These are phyloP conservation scores for Globisporangium apiculatum DNA, from an alignment of 352 stramenopile species.

Conservation along the genomic window DNA sequence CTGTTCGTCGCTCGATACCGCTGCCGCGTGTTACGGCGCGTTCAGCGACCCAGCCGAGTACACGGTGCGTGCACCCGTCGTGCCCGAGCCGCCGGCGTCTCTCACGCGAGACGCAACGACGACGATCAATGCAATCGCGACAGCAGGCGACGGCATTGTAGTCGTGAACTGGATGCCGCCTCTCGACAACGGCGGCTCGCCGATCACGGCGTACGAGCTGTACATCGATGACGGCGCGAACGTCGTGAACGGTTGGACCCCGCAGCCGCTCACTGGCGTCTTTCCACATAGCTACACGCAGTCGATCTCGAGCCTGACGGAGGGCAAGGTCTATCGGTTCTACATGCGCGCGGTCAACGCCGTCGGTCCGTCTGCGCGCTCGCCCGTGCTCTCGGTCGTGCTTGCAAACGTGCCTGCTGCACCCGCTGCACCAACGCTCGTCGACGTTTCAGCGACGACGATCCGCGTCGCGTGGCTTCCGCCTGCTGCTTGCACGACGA, in stretches of 20 bases:
- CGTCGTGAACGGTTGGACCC: conserved; percentile 25
- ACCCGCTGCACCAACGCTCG: conserved; percentile 36
- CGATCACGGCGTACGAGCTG: conserved; percentile 89
- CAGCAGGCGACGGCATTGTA: conserved; percentile 43
- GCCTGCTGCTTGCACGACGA: conserved; percentile 57
- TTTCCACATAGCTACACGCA: conserved; percentile 54
- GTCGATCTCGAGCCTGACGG: conserved; percentile 33
- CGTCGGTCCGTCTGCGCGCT: conserved; percentile 72
- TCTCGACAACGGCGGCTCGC: conserved; percentile 89
- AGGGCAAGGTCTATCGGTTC: conserved; percentile 91
- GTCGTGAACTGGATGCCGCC: conserved; percentile 83
- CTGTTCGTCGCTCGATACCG: conserved; percentile 68
- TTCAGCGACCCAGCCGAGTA: conserved; percentile 90
- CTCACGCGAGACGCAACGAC: conserved; percentile 55
- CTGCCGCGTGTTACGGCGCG: conserved; percentile 77
- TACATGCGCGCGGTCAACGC: conserved; percentile 87
- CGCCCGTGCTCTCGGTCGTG: conserved; percentile 84
- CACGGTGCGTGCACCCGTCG: conserved; percentile 77
- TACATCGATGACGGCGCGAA: conserved; percentile 73
- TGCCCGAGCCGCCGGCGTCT: conserved; percentile 74
- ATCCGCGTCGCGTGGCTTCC: conserved; percentile 71
- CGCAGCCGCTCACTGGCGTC: conserved; percentile 30
- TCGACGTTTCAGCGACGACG: conserved; percentile 51
- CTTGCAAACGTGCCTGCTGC: conserved; percentile 72
- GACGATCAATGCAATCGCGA: conserved; percentile 45